Conservation (phyloP, 1,284 basidiomycete genomes). For the Amylostereum areolatum region DNA sequence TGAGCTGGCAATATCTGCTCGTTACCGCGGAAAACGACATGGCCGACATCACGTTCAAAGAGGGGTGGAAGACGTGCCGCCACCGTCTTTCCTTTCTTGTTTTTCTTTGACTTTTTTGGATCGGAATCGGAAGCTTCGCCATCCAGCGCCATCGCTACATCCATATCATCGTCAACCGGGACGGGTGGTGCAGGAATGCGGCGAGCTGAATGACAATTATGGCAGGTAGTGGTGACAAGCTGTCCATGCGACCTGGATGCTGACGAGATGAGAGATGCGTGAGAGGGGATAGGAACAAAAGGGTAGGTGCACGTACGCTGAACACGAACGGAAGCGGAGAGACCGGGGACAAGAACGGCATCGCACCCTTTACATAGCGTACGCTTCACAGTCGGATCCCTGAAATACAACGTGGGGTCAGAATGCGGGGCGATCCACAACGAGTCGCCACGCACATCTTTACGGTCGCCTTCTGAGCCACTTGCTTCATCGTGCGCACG, state of each 20-base stretch:
- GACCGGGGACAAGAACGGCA: constrained; percentile 59
- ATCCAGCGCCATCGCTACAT: constrained; percentile 1
- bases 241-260: constrained; percentile 48
- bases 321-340: constrained; percentile 56
- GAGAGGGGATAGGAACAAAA: not conserved
- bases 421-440: not conserved
- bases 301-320: constrained; percentile 39
- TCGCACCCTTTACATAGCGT: constrained; percentile 68
- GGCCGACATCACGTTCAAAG: constrained; percentile 53
- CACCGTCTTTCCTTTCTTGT: constrained; percentile 13
- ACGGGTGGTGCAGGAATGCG: constrained; percentile 59
- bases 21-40: constrained; percentile 57
- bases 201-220: constrained; percentile 42
- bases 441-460: constrained; percentile 52
- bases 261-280: constrained; percentile 18
- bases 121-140: constrained; percentile 9
- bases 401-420: constrained; percentile 21
- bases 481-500: constrained; percentile 57
- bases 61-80: constrained; percentile 39
- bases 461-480: constrained; percentile 69
- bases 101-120: constrained; percentile 7
- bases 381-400: constrained; percentile 76
- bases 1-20: constrained; percentile 25
- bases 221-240: constrained; percentile 50
- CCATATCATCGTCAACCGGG: constrained; percentile 8